Conservation (phyloP, 305 asterid genomes). For the Ajuga reptans region DNA sequence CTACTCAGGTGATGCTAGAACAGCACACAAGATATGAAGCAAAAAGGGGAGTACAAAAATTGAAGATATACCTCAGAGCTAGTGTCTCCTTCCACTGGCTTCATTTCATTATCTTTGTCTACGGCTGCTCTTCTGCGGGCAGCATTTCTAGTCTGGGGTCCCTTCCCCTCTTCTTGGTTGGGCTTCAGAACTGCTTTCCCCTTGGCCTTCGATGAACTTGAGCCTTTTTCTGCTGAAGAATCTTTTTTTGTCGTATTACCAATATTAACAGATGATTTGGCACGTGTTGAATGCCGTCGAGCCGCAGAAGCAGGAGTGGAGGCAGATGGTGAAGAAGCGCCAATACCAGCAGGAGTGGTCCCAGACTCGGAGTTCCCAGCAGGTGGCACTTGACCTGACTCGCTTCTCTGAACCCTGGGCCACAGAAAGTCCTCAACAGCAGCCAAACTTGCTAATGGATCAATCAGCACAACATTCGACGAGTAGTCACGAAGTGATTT, state of each 20-base stretch:
- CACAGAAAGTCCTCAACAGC: conserved; percentile 94
- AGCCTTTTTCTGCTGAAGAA: conserved; percentile 42
- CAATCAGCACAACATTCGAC: conserved; percentile 82
- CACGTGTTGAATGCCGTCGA: conserved; percentile 73
- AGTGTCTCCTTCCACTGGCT: conserved; percentile 63
- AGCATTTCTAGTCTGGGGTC: conserved; percentile 88
- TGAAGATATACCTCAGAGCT: conserved; percentile 72
- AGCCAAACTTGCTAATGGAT: conserved; percentile 92
- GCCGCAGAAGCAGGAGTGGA: conserved; percentile 52
- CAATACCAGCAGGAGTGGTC: conserved; percentile 45
- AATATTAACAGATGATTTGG: conserved; percentile 58
- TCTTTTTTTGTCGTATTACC: conserved; percentile 58
- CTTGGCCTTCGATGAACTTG: conserved; percentile 69
- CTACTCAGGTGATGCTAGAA: not conserved
- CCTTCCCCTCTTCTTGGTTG: conserved; percentile 64
- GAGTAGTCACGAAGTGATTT: conserved; percentile 96
- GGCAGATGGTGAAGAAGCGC: conserved; percentile 53
- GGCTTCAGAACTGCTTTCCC: conserved; percentile 88
- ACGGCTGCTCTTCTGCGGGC: conserved; percentile 72
- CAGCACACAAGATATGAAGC: not conserved
- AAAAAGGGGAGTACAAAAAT: not conserved
- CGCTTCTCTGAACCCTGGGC: conserved; percentile 86
- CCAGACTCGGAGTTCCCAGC: conserved; percentile 61
- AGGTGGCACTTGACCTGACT: conserved; percentile 64
- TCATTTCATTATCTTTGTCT: conserved; percentile 70